phyloP scores from a whole-genome alignment of 2,329 filamentous ascomycete genomes.

The Scedosporium minutisporum region DNA sequence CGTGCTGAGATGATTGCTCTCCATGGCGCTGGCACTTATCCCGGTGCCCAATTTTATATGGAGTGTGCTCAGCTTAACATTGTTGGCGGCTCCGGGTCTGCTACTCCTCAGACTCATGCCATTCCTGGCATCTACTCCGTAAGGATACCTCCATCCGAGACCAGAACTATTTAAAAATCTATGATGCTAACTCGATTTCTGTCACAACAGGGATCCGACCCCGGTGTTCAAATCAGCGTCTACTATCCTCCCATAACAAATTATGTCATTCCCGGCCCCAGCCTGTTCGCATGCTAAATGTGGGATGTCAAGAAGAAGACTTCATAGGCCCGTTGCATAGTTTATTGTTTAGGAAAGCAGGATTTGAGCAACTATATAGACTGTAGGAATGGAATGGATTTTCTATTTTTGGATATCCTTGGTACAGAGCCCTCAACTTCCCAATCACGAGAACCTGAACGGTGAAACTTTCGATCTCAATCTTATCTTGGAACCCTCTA shows the following conservation, averaged over 20 bases:
- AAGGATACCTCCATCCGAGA: background rate
- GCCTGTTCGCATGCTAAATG: background rate
- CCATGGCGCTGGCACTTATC: slow-evolving; percentile 32
- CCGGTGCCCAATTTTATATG: slow-evolving; percentile 37
- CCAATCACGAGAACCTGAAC: no score
- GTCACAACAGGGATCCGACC: slow-evolving; percentile 12
- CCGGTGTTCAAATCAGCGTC: slow-evolving; percentile 18
- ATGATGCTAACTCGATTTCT: background rate
- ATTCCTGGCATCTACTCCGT: slow-evolving; percentile 18
- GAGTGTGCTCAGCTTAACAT: slow-evolving; percentile 30
- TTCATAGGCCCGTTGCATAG: background rate
- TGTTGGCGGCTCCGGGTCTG: slow-evolving; percentile 19
- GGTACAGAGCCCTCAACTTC: background rate
- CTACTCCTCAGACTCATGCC: slow-evolving; percentile 16
- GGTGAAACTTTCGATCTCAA: no score
- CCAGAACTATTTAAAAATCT: background rate
- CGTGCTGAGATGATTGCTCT: slow-evolving; percentile 51
- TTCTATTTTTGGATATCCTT: background rate
- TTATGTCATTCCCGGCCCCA: slow-evolving; percentile 16
- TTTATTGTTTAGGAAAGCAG: background rate
- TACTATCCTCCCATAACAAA: slow-evolving; percentile 15
- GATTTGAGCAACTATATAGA: background rate
- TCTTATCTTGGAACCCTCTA: no score
- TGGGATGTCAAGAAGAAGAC: background rate
- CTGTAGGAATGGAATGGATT: background rate